Conservation (phyloP, 2,329 filamentous ascomycete species). For the Colletotrichum filicis region DNA sequence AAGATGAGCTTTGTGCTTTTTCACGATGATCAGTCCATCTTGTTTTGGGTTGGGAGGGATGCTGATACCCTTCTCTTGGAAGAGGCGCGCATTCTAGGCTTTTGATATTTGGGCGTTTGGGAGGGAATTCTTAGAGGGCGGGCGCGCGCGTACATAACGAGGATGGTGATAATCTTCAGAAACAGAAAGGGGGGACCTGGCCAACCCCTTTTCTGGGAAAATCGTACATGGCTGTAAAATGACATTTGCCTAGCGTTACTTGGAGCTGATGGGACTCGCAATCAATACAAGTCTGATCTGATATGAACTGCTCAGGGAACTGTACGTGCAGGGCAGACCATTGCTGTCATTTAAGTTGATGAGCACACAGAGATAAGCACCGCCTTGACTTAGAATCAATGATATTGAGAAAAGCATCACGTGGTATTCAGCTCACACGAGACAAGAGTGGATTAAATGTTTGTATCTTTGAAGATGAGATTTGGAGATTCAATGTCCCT, state of each 20-base stretch:
- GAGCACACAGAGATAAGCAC: too few relatives aligned
- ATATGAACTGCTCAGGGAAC: neutral
- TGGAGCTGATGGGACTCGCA: neutral
- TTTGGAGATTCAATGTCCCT: slow-evolving; percentile 5
- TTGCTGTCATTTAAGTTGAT: too few relatives aligned
- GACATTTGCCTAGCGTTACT: neutral
- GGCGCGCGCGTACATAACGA: neutral
- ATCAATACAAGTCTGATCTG: neutral
- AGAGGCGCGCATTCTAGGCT: neutral
- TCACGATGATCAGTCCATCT: neutral
- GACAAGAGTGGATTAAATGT: neutral
- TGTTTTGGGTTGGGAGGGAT: neutral
- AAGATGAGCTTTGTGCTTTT: neutral
- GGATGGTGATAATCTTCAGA: neutral
- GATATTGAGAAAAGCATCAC: neutral
- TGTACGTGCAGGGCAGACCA: neutral
- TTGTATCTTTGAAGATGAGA: slow-evolving; percentile 27
- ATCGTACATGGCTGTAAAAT: neutral
- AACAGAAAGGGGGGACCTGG: neutral
- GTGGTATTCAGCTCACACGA: neutral
- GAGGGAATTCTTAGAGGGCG: neutral
- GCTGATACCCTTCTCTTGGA: neutral
- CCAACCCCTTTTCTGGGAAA: neutral
- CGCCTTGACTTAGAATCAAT: neutral
- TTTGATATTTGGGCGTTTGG: slow-evolving; percentile 19